These are phyloP conservation scores for Nymphaea colorata DNA, from an alignment of 164 flowering plant species.

Conservation along the genomic window DNA sequence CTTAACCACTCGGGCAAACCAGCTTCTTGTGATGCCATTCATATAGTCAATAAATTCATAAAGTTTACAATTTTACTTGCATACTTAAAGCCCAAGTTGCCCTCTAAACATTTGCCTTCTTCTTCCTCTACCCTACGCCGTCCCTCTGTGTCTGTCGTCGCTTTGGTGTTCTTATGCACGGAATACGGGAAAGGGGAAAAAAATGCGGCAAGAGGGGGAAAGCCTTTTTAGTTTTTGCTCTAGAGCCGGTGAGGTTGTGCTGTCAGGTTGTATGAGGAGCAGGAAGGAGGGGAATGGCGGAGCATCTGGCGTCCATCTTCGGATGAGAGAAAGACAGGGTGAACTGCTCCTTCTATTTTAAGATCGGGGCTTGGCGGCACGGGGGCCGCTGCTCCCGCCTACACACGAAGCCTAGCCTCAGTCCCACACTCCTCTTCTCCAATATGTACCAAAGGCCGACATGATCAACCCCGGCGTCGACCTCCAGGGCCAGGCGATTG, in stretches of 20 bases:
- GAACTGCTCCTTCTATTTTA: constrained; percentile 93
- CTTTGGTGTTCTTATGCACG: too few relatives aligned
- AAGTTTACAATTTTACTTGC: neutral
- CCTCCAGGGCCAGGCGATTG: constrained; percentile 44
- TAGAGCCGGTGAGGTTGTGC: too few relatives aligned
- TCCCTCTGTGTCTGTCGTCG: neutral
- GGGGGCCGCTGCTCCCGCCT: constrained; percentile 68
- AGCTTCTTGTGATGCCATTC: constrained; percentile 2
- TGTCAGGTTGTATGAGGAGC: too few relatives aligned
- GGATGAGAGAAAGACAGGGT: constrained; percentile 91
- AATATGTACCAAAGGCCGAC: constrained; percentile 74
- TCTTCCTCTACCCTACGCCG: too few relatives aligned
- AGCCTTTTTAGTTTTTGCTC: too few relatives aligned
- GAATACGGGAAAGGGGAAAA: too few relatives aligned
- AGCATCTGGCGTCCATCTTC: constrained; percentile 86
- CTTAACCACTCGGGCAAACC: constrained; percentile 57
- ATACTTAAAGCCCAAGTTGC: too few relatives aligned
- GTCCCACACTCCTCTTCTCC: constrained; percentile 54
- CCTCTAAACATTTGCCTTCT: too few relatives aligned
- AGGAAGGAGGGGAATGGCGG: constrained; percentile 33
- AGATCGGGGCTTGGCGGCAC: constrained; percentile 77
- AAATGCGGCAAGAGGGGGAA: too few relatives aligned
- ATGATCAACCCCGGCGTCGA: constrained; percentile 60
- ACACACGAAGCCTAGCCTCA: constrained; percentile 53
- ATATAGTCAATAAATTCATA: too few relatives aligned